phyloP scores from a whole-genome alignment of 2,329 filamentous ascomycete species.

The Alternaria sp. region DNA sequence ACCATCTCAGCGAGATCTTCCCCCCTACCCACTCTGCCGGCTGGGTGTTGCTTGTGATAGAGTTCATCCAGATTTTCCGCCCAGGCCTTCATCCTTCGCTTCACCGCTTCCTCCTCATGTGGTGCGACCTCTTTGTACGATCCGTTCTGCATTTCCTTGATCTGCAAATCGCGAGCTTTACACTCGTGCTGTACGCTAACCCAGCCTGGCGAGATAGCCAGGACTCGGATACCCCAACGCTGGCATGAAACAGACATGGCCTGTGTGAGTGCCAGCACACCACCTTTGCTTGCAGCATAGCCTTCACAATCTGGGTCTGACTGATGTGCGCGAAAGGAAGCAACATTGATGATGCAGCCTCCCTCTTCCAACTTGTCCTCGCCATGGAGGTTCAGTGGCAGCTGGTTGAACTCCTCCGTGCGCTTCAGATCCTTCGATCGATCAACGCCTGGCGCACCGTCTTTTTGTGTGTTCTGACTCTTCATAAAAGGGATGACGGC shows the following conservation, averaged over 20 bases:
- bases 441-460: conserved; percentile 21
- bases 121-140: conserved; percentile 24
- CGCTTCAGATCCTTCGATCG: conserved; percentile 30
- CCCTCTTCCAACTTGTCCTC: conserved; percentile 34
- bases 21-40: conserved; percentile 58
- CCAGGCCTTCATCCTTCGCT: conserved; percentile 45
- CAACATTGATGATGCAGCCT: conserved; percentile 54
- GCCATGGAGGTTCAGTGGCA: conserved; percentile 30
- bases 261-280: conserved; percentile 59
- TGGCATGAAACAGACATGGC: conserved; percentile 57
- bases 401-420: conserved; percentile 28
- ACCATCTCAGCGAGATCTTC: conserved; percentile 57
- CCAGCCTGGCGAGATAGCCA: conserved; percentile 60
- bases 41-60: conserved; percentile 60
- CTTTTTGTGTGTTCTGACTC: conserved; percentile 25
- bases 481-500: conserved; percentile 35
- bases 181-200: conserved; percentile 58
- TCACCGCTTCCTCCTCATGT: conserved; percentile 26
- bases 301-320: conserved; percentile 59
- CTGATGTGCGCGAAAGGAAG: conserved; percentile 60
- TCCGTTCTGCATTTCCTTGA: conserved; percentile 28
- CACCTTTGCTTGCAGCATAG: conserved; percentile 60
- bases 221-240: conserved; percentile 55
- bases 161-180: conserved; percentile 51
- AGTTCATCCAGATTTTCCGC: conserved; percentile 55